These are phyloP conservation scores for Dalechampia spathulata DNA, from an alignment of 441 rosid genomes.

Conservation along the genomic window DNA sequence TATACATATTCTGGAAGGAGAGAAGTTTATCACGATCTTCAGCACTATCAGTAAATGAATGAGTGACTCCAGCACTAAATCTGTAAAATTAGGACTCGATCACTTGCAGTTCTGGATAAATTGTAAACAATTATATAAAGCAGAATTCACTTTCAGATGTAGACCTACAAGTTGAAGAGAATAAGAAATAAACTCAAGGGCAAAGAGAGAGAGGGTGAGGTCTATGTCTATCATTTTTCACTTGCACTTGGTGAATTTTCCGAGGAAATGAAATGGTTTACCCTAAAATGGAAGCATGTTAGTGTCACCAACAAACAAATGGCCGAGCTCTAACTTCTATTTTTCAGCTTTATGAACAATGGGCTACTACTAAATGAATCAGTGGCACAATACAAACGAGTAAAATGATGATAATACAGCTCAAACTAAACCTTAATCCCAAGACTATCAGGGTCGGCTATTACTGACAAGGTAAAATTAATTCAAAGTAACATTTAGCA, in stretches of 20 bases:
- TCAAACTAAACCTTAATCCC: too few relatives aligned
- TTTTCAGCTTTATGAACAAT: too few relatives aligned
- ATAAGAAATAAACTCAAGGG: background rate
- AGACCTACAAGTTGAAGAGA: background rate
- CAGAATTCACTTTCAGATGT: background rate
- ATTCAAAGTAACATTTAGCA: background rate
- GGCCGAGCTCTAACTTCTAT: too few relatives aligned
- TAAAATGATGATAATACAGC: too few relatives aligned
- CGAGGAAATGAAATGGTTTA: slow-evolving; percentile 1
- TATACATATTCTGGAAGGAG: slow-evolving; percentile 54
- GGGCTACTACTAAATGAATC: too few relatives aligned
- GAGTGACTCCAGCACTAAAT: slow-evolving; percentile 74
- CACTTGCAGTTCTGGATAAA: background rate
- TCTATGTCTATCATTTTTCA: background rate
- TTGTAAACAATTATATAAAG: background rate
- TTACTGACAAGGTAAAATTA: background rate
- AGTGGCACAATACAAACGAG: too few relatives aligned
- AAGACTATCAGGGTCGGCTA: too few relatives aligned
- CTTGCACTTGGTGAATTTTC: background rate
- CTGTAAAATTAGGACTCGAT: slow-evolving; percentile 26
- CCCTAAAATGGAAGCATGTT: too few relatives aligned
- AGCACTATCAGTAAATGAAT: slow-evolving; percentile 85
- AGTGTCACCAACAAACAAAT: too few relatives aligned
- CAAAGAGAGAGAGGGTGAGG: background rate
- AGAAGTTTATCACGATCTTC: slow-evolving; percentile 74